These are phyloP conservation scores for Colletotrichum sp. DNA, from an alignment of 2,329 filamentous ascomycete species.

Conservation along the genomic window DNA sequence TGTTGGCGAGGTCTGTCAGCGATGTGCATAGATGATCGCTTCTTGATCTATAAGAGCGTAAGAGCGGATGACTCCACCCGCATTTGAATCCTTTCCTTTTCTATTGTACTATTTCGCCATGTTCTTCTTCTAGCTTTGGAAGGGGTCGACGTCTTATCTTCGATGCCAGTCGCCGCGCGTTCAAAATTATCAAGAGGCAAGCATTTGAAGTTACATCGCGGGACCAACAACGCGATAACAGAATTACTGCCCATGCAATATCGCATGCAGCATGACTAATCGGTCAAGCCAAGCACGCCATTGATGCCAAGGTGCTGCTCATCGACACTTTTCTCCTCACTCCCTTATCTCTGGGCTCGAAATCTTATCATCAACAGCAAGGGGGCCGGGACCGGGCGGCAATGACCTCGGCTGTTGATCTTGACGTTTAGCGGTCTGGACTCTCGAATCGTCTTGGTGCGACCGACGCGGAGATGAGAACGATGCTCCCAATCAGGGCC, in stretches of 20 bases:
- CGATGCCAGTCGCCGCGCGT: not conserved
- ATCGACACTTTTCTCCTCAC: not conserved
- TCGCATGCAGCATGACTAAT: not conserved
- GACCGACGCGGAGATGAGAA: not conserved
- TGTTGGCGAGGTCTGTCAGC: not conserved
- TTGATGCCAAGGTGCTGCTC: slow-evolving; percentile 4
- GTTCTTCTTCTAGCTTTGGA: not conserved
- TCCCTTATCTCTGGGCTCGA: not conserved
- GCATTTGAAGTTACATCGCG: not conserved
- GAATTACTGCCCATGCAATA: not conserved
- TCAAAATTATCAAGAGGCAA: not conserved
- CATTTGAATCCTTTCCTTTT: not conserved
- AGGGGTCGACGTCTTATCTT: not conserved
- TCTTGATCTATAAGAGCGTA: not conserved
- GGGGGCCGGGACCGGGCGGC: not conserved
- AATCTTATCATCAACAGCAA: not conserved
- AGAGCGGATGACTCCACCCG: not conserved
- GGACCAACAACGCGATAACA: not conserved
- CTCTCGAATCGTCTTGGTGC: not conserved
- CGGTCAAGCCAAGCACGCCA: not conserved
- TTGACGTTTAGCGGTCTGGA: not conserved
- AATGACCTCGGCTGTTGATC: not conserved
- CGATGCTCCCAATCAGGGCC: not conserved
- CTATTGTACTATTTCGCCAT: not conserved
- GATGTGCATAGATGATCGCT: not conserved